Evolutionary conservation across 148 eudicot species (phyloP), one percentile per base, ranked within the genome.

Genomic region (Spergularia bocconei): DNA sequence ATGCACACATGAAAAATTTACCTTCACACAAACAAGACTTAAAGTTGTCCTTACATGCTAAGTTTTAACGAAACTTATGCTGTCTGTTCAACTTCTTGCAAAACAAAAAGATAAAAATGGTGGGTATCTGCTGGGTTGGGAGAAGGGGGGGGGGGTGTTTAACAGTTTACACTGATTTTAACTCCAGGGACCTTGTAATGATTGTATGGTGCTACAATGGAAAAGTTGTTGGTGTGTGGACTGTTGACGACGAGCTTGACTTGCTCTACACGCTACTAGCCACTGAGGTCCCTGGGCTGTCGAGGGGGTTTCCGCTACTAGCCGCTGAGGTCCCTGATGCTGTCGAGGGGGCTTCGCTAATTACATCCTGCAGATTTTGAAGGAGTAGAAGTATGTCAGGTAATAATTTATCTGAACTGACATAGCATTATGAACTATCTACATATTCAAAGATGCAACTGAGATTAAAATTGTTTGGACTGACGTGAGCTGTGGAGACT

Each of bases 351-450:
- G 68, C 67, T 56, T 65, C 85, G 64, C 75, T 79, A 19, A 75
- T 64, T 38, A 56, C 72, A 11, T 83, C 85, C 85, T 83, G 85
- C 52, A 80, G 75, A 41, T 25, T 41, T 4, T 15, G 39, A 54
- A 73, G 23, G 7, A 25, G 21, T 21, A 16, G 13, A 10, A 53
- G 51, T 69, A 14, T 29, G 16, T 50, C 39, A 51, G 13, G 25
- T 9, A 11, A 13, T 11, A 7, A 2, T 33, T 11, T 38, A 44
- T 38, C n/a, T 50, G 41, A 25, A 47, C 54, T n/a, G 54, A 70
- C 21, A 25, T 55, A 9, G 41, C 60, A 3, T 14, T 63, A 9
- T 10, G 64, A 60, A 21, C 64, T 23, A 23, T 14, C 11, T n/a
- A 20, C 33, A 11, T 20, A 60, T 10, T 21, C 4, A 13, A 63